phyloP scores from a whole-genome alignment of 116 monocot species.

The Papilionanthe hybrid region DNA sequence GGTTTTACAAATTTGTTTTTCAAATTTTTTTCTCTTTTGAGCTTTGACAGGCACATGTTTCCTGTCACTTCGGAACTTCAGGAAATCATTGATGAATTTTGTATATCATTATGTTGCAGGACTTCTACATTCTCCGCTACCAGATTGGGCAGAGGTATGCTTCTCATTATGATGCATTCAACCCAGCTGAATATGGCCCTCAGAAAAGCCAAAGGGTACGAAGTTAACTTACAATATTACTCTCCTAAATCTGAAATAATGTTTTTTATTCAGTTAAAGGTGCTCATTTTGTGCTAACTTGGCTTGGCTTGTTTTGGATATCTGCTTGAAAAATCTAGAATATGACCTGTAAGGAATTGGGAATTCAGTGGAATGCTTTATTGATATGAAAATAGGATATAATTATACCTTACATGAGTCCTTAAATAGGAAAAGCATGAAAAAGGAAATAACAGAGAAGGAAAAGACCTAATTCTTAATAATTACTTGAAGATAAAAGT shows the following conservation, averaged over 20 bases:
- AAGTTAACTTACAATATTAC: background rate
- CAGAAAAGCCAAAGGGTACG: constrained; percentile 85
- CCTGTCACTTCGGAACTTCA: background rate
- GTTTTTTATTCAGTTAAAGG: background rate
- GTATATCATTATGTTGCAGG: constrained; percentile 34
- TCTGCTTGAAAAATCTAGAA: background rate
- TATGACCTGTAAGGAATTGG: background rate
- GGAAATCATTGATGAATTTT: background rate
- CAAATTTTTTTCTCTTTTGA: background rate
- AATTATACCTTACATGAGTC: too few relatives aligned
- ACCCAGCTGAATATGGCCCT: constrained; percentile 79
- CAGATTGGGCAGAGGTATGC: constrained; percentile 90
- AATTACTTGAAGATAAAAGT: too few relatives aligned
- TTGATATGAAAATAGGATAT: too few relatives aligned
- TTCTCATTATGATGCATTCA: constrained; percentile 89
- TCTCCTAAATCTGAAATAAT: background rate
- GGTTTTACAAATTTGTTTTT: background rate
- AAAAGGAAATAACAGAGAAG: too few relatives aligned
- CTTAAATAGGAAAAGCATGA: too few relatives aligned
- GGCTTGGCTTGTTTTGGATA: background rate
- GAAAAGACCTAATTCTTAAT: too few relatives aligned
- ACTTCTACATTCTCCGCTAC: constrained; percentile 81
- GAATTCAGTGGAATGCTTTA: too few relatives aligned
- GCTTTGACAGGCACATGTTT: background rate
- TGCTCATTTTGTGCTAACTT: background rate